Conservation (phyloP, 31 red algal genomes). For the Asparagopsis taxiformis region DNA sequence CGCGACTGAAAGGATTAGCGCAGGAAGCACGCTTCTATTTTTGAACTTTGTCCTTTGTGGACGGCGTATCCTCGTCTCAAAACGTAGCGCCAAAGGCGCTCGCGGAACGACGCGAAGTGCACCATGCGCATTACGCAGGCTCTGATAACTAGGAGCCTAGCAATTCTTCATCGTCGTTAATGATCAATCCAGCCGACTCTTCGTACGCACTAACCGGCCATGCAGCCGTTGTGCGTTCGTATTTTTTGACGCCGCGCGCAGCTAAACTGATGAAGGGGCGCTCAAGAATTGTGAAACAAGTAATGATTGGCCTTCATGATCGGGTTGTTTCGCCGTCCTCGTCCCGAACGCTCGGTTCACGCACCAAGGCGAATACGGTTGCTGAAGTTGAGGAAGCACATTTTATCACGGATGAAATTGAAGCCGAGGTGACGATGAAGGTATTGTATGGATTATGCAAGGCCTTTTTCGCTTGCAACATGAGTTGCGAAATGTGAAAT, state of each 20-base stretch:
- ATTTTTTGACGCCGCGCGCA: constrained; percentile 25
- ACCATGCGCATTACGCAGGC: constrained; percentile 48
- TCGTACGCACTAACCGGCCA: constrained; percentile 48
- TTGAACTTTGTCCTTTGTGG: constrained; percentile 15
- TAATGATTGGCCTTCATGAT: constrained; percentile 61
- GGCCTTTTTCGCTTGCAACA: constrained; percentile 49
- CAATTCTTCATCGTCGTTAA: neutral
- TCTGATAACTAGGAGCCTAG: neutral
- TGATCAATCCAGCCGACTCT: neutral
- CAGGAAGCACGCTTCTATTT: constrained; percentile 33
- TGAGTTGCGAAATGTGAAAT: constrained; percentile 19
- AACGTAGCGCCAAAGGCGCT: neutral
- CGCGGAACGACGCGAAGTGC: constrained; percentile 28
- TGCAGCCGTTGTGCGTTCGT: constrained; percentile 52
- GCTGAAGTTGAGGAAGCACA: constrained; percentile 67
- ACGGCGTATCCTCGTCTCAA: neutral
- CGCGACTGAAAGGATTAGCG: constrained; percentile 29
- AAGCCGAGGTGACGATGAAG: constrained; percentile 49
- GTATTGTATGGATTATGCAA: constrained; percentile 50
- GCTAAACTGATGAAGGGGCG: constrained; percentile 17
- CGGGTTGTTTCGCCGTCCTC: constrained; percentile 57
- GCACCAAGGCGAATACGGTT: constrained; percentile 51
- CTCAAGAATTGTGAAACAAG: constrained; percentile 41
- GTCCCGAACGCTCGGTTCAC: constrained; percentile 39
- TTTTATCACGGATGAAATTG: constrained; percentile 72